Base-by-base conservation (phyloP, 352 stramenopile species). In the Aphanomyces invadans region DNA sequence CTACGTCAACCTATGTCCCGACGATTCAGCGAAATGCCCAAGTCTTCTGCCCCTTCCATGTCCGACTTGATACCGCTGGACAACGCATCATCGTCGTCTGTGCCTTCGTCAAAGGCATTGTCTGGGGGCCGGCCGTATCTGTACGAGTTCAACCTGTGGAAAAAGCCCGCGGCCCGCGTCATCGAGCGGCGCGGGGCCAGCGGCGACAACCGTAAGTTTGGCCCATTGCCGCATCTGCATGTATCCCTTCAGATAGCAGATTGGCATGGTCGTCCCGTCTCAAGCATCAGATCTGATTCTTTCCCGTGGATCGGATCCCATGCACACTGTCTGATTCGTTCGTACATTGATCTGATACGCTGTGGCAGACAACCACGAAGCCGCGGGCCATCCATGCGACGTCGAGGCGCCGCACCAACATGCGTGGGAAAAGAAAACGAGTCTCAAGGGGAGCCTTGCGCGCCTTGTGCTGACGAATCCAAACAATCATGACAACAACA, bases 91-190 rank as follows among this genome's bases (percentile, higher is more conserved):
- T 25, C 48, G 17, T 31, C 25, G 33, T 55, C 48, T 11, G 57
- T 44, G 32, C 33, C n/a, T n/a, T 39, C 28, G 25, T 28, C 32
- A 42, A 42, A 42, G 36, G 7, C 36, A 7, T 42, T 15, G 36
- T 15, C 51, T 33, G 36, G 5, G 32, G 12, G 3, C 51, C 19
- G 5, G 15, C 32, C 51, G 19, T 33, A 2, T 2, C 19, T 44
- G 19, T 33, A 71, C 31, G 69, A 71, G 23, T 90, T 90, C 64
- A 74, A 73, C 7, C 62, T 90, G 3, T 90, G 81, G 79, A 82
- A 77, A 82, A 80, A 48, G 81, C 79, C 0, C 48, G 67, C 29
- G 74, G 76, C n/a, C n/a, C 15, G 4, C 26, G 42, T 0, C 10
- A 19, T 44, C n/a, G n/a, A n/a, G n/a, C n/a, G n/a, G n/a, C n/a